phyloP scores from a whole-genome alignment of 805 yeast genomes.

The Candida chilensis region DNA sequence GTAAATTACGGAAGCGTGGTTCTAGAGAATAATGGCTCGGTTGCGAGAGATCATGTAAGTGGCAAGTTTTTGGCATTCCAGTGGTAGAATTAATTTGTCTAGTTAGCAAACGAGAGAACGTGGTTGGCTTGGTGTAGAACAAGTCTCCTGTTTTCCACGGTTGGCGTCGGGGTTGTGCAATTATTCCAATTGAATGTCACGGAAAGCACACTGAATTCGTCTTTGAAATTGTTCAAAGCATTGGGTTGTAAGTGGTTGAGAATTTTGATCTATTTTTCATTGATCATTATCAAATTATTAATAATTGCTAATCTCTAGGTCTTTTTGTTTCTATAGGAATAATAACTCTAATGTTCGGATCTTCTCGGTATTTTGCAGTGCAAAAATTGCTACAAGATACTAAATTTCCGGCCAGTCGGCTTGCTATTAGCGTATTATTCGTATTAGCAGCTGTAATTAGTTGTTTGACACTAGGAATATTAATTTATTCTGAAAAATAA shows the following conservation, averaged over 20 bases:
- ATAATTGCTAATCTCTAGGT: constrained; percentile 3
- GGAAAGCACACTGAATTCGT: constrained; percentile 2
- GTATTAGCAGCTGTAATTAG: too few relatives aligned
- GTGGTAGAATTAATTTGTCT: constrained; percentile 5
- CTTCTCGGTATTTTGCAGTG: not conserved
- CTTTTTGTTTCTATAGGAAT: not conserved
- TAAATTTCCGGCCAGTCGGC: too few relatives aligned
- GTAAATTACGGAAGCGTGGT: constrained; percentile 6
- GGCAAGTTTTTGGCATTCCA: not conserved
- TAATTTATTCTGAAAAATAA: too few relatives aligned
- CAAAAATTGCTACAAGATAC: too few relatives aligned
- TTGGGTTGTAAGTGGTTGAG: constrained; percentile 5
- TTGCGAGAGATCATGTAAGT: constrained; percentile 31
- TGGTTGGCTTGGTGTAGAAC: constrained; percentile 38
- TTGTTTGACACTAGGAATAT: too few relatives aligned
- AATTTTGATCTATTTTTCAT: constrained; percentile 4
- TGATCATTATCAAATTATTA: constrained; percentile 8
- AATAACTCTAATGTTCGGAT: not conserved
- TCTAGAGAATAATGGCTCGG: constrained; percentile 26
- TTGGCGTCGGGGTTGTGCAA: constrained; percentile 32
- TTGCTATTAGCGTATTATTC: too few relatives aligned
- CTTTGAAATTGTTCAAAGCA: constrained; percentile 5
- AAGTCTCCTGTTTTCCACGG: constrained; percentile 24
- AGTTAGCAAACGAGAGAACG: constrained; percentile 39
- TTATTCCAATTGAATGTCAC: constrained; percentile 17